Evolutionary conservation across 768 basidiomycete genomes (phyloP).

Genomic region (Termitomyces bulborhizus): DNA sequence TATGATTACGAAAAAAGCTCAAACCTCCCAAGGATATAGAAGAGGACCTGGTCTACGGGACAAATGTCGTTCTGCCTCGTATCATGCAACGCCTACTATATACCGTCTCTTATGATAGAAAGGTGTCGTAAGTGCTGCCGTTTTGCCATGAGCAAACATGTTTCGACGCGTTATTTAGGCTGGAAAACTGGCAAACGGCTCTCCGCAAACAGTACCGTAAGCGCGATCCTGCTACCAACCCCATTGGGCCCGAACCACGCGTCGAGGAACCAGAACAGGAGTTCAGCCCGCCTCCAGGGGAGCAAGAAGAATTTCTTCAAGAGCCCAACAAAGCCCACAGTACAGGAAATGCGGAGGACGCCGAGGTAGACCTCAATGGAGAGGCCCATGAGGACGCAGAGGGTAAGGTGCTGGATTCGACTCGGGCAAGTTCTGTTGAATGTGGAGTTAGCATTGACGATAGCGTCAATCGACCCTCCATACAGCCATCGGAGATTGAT

Average conservation of each 20-base stretch:
- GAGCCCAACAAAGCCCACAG: background rate
- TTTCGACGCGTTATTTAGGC: slow-evolving; percentile 31
- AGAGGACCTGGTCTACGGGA: slow-evolving; percentile 61
- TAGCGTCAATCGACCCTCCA: slow-evolving; percentile 11
- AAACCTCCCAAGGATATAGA: slow-evolving; percentile 59
- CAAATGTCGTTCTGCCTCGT: slow-evolving; percentile 56
- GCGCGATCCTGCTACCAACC: slow-evolving; percentile 64
- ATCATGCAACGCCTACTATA: slow-evolving; percentile 71
- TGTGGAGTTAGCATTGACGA: slow-evolving; percentile 12
- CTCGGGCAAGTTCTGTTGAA: slow-evolving; percentile 16
- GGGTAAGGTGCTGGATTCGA: slow-evolving; percentile 8
- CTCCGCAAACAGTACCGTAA: slow-evolving; percentile 74
- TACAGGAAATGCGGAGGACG: background rate
- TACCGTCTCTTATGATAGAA: slow-evolving; percentile 74
- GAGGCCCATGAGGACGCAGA: slow-evolving; percentile 9
- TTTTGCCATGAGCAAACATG: background rate
- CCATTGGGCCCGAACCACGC: slow-evolving; percentile 58
- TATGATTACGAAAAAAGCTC: slow-evolving; percentile 4
- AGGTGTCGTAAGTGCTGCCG: slow-evolving; percentile 30
- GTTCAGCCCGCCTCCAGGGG: slow-evolving; percentile 18
- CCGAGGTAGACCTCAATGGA: background rate
- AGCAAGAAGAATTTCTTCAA: slow-evolving; percentile 15
- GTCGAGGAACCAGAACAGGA: slow-evolving; percentile 20
- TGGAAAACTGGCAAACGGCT: slow-evolving; percentile 73
- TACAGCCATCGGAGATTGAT: slow-evolving; percentile 14